Conservation (phyloP, 2,329 filamentous ascomycete genomes). For the Talaromyces sp. region DNA sequence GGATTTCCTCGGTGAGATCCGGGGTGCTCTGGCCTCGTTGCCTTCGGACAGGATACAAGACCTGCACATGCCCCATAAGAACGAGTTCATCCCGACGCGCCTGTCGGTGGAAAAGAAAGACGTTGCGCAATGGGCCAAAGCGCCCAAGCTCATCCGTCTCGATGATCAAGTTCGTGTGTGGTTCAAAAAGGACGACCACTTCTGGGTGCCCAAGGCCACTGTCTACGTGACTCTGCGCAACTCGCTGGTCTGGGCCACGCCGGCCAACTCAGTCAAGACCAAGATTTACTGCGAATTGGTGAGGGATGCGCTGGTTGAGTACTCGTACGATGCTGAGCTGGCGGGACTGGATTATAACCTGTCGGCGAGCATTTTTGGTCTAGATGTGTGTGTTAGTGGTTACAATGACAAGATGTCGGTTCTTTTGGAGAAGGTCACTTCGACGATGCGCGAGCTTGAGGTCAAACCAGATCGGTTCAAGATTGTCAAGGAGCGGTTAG, state of each 20-base stretch:
- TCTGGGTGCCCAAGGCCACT: conserved; percentile 95
- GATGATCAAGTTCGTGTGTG: conserved; percentile 77
- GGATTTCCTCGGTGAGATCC: conserved; percentile 69
- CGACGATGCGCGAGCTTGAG: conserved; percentile 77
- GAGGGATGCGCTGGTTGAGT: conserved; percentile 82
- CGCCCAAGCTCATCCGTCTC: conserved; percentile 79
- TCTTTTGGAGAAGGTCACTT: conserved; percentile 80
- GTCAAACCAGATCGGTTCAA: conserved; percentile 84
- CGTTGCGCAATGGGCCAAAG: conserved; percentile 66
- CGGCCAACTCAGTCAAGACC: conserved; percentile 72
- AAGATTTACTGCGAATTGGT: conserved; percentile 81
- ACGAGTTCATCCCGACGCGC: conserved; percentile 91
- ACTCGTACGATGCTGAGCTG: conserved; percentile 92
- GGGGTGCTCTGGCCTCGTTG: conserved; percentile 57
- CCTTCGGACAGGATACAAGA: conserved; percentile 59
- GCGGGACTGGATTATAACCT: conserved; percentile 82
- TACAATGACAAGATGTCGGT: conserved; percentile 97
- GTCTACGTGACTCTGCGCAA: conserved; percentile 76
- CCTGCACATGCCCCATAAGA: conserved; percentile 83
- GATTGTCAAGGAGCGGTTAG: conserved; percentile 81
- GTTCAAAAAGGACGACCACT: conserved; percentile 98
- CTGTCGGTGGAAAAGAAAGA: conserved; percentile 95
- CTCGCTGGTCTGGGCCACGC: conserved; percentile 72
- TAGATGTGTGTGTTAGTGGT: conserved; percentile 75
- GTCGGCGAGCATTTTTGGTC: conserved; percentile 64